Percentiles rank a stretch among this genome's conserved stretches.
phyloP scores from a whole-genome alignment of 129 eudicot species.

The Flaveria linearis region DNA sequence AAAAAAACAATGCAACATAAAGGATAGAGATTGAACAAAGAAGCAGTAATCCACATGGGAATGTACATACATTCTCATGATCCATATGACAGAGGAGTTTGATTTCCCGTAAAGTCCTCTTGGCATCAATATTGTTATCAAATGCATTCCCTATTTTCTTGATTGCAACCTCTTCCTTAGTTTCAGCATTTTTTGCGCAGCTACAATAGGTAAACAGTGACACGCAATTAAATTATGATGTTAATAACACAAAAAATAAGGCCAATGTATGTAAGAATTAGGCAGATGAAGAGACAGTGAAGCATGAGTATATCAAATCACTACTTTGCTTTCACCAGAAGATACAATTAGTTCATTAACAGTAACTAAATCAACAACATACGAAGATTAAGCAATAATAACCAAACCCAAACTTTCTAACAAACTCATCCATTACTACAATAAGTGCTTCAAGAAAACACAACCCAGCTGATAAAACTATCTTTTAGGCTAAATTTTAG shows the following conservation, averaged over 20 bases:
- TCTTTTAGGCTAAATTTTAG: not conserved
- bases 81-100: slow-evolving; percentile 86
- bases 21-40: slow-evolving; percentile 1
- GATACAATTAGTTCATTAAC: not conserved
- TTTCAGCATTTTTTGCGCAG: slow-evolving; percentile 68
- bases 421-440: not conserved
- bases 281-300: not conserved
- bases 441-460: not conserved
- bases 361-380: not conserved
- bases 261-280: not conserved
- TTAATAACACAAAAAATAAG: not conserved
- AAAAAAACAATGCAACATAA: not conserved
- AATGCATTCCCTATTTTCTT: slow-evolving; percentile 82
- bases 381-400: not conserved
- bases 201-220: slow-evolving; percentile 37
- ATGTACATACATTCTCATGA: slow-evolving; percentile 67
- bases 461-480: not conserved
- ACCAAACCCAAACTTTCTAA: not conserved
- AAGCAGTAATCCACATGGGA: not conserved
- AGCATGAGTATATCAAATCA: not conserved
- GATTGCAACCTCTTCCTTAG: slow-evolving; percentile 81
- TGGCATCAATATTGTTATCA: slow-evolving; percentile 83
- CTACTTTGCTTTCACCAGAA: not conserved
- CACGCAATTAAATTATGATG: not conserved
- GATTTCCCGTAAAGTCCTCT: slow-evolving; percentile 80